Evolutionary conservation across 192 early-diverging fungal species (phyloP), one percentile per base, ranked within the genome.

Genomic region (Phlyctochytrium bullatum): DNA sequence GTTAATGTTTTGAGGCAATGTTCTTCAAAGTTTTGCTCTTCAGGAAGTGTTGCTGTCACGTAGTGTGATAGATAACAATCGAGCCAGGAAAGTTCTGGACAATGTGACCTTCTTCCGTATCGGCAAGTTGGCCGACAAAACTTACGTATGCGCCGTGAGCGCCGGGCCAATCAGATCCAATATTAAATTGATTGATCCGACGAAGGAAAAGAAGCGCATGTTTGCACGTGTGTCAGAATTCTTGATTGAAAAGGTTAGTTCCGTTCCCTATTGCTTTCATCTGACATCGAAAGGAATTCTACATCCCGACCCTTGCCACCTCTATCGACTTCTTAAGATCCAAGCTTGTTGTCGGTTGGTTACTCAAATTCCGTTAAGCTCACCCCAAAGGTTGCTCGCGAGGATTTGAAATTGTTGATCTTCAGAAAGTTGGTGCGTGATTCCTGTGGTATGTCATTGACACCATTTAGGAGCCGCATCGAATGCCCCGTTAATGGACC

Each of bases 351-450:
- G 90, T 98, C 6, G 95, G 94, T 20, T n/a, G n/a, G n/a, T n/a
- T n/a, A n/a, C n/a, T n/a, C n/a, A n/a, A n/a, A n/a, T n/a, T n/a
- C n/a, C n/a, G n/a, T n/a, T n/a, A n/a, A n/a, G n/a, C n/a, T n/a
- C n/a, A n/a, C n/a, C n/a, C n/a, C n/a, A n/a, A n/a, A n/a, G n/a
- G n/a, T n/a, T 93, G 92, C 73, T 80, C 81, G 27, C 90, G 92
- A 65, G 96, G 96, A 1, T 96, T 98, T 73, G 93, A 98, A 73
- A 84, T 96, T 60, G 91, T 98, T 14, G 90, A 97, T 71, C 73
- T 95, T 67, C 83, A 87, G 3, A 88, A 88, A 2, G 73, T 92
- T 28, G 68, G 68, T 69, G 17, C 16, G 66, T 58, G 17, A n/a
- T n/a, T 28, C 14, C 17, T 59, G 17, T 12, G n/a, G 25, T 56